Base-by-base conservation (phyloP, 768 basidiomycete species). In the Panus rudis region DNA sequence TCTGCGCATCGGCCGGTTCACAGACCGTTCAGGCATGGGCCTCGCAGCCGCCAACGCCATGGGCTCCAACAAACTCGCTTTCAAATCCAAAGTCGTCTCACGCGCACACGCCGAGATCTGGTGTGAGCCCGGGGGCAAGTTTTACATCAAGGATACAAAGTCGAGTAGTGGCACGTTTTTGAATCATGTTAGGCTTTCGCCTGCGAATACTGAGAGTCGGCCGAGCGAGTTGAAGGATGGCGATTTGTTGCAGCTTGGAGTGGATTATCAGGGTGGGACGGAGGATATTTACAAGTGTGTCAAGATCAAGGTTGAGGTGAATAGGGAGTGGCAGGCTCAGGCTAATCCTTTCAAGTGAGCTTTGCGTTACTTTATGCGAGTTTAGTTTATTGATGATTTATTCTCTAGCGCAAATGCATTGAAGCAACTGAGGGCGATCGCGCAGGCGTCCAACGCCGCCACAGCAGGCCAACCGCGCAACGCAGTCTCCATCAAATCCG, bases 241-340 rank as follows among this genome's bases (percentile, higher is more conserved):
- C 1, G 93, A 97, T 65, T 75, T 97, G 22, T 65, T 98, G 16
- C 94, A 97, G 64, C 79, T 97, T 1, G 93, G 94, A 2, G 91
- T 98, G 21, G 93, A 98, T 60, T 99, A 96, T 64, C 93, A 97
- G 62, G 94, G 94, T 5, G 94, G 94, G 0, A 79, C 88, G 6
- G 92, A 97, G 68, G 93, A 97, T 63, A 92, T 94, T 41, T 97
- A 94, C 64, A 86, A 96, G 67, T 90, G 87, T 46, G 90, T 98
- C 46, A 97, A 94, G 76, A 96, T 99, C 60, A 75, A 88, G 51
- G 71, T 97, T 39, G 94, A 99, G 65, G 63, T 97, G 14, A 79
- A 80, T 7, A 67, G 93, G 47, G 92, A 92, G 61, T 97, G 92
- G 94, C 92, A 96, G 61, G 69, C 80, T 2, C 76, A 69, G 0